Evolutionary conservation across 768 basidiomycete genomes (phyloP), one percentile per base, ranked within the genome.

Genomic region (Xerocomellus dryophilus): DNA sequence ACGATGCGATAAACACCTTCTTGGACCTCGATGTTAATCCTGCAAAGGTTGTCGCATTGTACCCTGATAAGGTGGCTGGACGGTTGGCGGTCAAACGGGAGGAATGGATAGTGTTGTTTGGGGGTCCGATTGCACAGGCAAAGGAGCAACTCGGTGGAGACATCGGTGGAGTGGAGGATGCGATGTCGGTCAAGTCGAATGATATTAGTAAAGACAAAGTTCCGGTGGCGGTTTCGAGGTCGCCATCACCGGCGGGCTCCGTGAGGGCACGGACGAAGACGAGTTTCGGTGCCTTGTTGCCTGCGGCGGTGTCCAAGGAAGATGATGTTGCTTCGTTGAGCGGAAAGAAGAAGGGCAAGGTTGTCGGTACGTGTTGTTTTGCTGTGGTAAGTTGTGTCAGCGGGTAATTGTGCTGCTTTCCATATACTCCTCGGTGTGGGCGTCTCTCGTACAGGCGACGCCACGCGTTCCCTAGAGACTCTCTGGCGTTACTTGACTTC

Each of bases 21-120:
- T 80, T 94, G 44, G 83, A 88, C 39, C 84, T 96, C 39, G 88
- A 98, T 59, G 76, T 94, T 60, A 95, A 95, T 63, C 97, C 97
- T 0, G 92, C 95, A 0, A 93, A 94, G 64, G 91, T 99, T 4
- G 79, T 98, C 20, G 88, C 94, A 2, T 74, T 98, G 7, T 99
- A 92, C 69, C 90, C 92, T 0, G 83, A 88, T 34, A 76, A 77
- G 12, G 81, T 98, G 4, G 81, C 93, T 1, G 96, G 96, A 7
- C 78, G 90, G 31, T 71, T 98, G 8, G 76, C 84, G 6, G 81
- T 88, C 0, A 81, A 85, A 11, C 79, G 73, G 41, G 85, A 86
- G 2, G 73, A 76, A 7, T 94, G 93, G 90, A 86, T 96, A 64
- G 75, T 79, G 5, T 72, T 95, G 4, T 97, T 90, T 66, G 95